These are phyloP conservation scores for Macrolepiota albuminosa DNA, from an alignment of 768 basidiomycete species.

Conservation along the genomic window DNA sequence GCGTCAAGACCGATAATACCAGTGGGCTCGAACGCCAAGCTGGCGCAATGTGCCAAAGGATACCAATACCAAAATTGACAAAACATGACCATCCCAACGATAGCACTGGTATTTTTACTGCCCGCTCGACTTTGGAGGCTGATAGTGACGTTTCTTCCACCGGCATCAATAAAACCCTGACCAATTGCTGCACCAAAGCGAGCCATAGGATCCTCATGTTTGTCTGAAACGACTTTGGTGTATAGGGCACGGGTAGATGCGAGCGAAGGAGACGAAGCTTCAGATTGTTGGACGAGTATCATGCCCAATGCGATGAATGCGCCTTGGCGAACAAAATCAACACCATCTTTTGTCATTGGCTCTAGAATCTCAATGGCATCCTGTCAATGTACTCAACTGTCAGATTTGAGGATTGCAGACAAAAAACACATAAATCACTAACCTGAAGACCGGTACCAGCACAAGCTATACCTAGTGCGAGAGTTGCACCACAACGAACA, in stretches of 20 bases:
- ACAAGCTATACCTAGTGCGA: constrained; percentile 95
- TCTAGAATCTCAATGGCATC: constrained; percentile 96
- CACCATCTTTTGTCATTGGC: constrained; percentile 96
- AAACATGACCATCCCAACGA: constrained; percentile 98
- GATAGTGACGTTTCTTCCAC: constrained; percentile 94
- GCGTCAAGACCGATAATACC: constrained; percentile 89
- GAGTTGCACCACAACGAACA: constrained; percentile 93
- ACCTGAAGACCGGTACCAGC: constrained; percentile 95
- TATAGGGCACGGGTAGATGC: constrained; percentile 81
- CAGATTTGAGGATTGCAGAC: not conserved
- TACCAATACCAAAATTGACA: constrained; percentile 99
- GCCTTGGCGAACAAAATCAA: constrained; percentile 98
- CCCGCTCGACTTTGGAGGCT: constrained; percentile 91
- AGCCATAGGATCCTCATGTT: constrained; percentile 98
- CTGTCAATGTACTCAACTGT: constrained; percentile 30
- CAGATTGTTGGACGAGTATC: constrained; percentile 95
- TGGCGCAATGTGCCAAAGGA: constrained; percentile 90
- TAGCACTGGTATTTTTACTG: constrained; percentile 86
- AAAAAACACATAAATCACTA: constrained; percentile 13
- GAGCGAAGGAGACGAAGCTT: constrained; percentile 80
- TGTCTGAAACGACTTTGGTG: constrained; percentile 86
- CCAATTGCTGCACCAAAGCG: constrained; percentile 95
- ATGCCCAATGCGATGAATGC: constrained; percentile 94
- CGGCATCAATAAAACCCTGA: constrained; percentile 96
- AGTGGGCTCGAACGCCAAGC: constrained; percentile 91